Evolutionary conservation across 331 rosid species (phyloP).

Genomic region (Saraca asoca): DNA sequence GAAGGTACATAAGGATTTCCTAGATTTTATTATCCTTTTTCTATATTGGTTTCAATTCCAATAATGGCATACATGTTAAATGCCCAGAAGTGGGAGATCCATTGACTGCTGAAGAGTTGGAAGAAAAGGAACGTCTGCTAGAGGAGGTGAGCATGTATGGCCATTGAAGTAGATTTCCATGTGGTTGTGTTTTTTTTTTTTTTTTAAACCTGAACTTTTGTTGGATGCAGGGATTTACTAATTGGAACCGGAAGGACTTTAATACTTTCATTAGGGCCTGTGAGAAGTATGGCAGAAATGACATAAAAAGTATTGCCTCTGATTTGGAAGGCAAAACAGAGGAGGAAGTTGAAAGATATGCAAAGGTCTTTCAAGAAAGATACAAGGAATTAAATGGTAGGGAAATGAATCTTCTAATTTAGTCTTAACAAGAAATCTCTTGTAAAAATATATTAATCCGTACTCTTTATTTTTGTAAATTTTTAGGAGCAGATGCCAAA

Average conservation of each 20-base stretch:
- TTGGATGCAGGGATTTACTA: constrained; percentile 75
- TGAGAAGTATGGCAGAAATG: constrained; percentile 94
- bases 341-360: constrained; percentile 95
- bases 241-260: constrained; percentile 97
- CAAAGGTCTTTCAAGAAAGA: constrained; percentile 82
- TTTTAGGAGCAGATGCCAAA: constrained; percentile 2
- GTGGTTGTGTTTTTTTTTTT: not conserved
- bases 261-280: constrained; percentile 95
- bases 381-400: constrained; percentile 91
- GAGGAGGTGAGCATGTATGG: constrained; percentile 59
- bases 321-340: constrained; percentile 98
- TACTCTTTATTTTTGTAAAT: not conserved
- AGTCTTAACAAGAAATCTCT: not conserved
- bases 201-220: constrained; percentile 38
- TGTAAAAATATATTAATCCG: not conserved
- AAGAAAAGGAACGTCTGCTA: constrained; percentile 87
- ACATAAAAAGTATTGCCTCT: constrained; percentile 79
- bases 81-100: constrained; percentile 84
- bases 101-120: constrained; percentile 91
- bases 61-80: constrained; percentile 33
- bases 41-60: constrained; percentile 2
- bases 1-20: constrained; percentile 61
- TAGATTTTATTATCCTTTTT: not conserved
- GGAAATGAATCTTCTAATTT: constrained; percentile 16
- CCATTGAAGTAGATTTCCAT: constrained; percentile 22